Evolutionary conservation across 2,329 filamentous ascomycete species (phyloP), one percentile per base, ranked within the genome.

Genomic region (Pezicula radicicola): DNA sequence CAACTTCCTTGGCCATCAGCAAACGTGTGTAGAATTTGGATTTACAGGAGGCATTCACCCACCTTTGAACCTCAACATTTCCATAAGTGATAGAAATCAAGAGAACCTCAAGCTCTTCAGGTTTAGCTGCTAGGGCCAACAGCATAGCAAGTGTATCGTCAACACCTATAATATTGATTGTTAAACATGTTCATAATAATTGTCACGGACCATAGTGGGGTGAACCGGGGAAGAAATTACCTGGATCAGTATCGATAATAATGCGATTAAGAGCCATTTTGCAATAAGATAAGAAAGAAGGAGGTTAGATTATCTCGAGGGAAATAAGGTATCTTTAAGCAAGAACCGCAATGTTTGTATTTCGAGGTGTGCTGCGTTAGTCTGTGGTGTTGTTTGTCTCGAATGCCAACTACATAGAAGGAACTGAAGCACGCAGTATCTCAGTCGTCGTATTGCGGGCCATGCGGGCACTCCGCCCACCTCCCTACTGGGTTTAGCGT

Each of bases 241-340:
- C 74, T 60, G 93, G 93, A 68, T 97, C 94, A 2, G 93, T 97
- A 67, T 99, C 94, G 64, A 99, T 94, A 63, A 99, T 97, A 61
- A 99, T 86, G 64, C 87, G 85, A 63, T 81, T 84, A 62, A 83
- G 84, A 27, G 82, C 77, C 86, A 89, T 89, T 51, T 44, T 62
- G 52, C 41, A 36, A 18, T 12, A 40, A 28, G 37, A 47, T 30
- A 39, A 40, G 46, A 40, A 30, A 36, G 28, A 47, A 28, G 4
- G 25, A 37, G 40, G 30, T 4, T 33, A 13, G 12, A 13, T 10
- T 33, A 12, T 33, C 4, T 13, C 7, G 30, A 12, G 12, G 30
- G 30, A 25, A 7, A 3, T 3, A 25, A 3, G 25, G 25, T 25
- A 25, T 25, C 25, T 25, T 25, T 25, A 40, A 40, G 5, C n/a